These are phyloP conservation scores for Trametes cubensis DNA, from an alignment of 768 basidiomycete genomes.

Conservation along the genomic window DNA sequence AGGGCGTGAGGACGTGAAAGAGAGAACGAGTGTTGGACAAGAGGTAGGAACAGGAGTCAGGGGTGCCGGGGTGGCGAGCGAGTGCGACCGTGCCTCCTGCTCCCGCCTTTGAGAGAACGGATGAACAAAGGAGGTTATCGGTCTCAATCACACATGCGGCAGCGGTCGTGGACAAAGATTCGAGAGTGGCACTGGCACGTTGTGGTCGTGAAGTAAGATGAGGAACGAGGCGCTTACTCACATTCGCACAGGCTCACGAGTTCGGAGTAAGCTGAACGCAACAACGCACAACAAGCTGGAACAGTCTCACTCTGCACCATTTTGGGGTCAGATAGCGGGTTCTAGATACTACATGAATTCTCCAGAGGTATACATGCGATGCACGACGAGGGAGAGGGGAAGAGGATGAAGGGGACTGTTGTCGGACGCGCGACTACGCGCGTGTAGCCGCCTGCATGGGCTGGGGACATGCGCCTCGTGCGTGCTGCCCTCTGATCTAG, in stretches of 20 bases:
- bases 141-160: constrained; percentile 26
- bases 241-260: not conserved
- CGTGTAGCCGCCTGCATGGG: too few species aligned
- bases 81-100: constrained; percentile 10
- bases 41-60: constrained; percentile 11
- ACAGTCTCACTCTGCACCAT: not conserved
- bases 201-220: constrained; percentile 24
- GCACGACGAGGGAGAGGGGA: too few species aligned
- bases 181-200: constrained; percentile 20
- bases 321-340: not conserved
- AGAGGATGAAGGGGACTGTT: too few species aligned
- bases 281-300: constrained; percentile 6
- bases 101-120: constrained; percentile 20
- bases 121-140: constrained; percentile 24
- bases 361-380: too few species aligned
- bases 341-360: not conserved
- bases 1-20: not conserved
- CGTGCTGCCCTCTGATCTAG: too few species aligned
- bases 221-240: constrained; percentile 23
- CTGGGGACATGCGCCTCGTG: too few species aligned
- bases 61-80: constrained; percentile 14
- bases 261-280: not conserved
- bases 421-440: too few species aligned
- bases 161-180: constrained; percentile 22
- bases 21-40: not conserved